Evolutionary conservation across 148 eudicot genomes (phyloP), one percentile per base, ranked within the genome.

Genomic region (Suaeda aralocaspica): DNA sequence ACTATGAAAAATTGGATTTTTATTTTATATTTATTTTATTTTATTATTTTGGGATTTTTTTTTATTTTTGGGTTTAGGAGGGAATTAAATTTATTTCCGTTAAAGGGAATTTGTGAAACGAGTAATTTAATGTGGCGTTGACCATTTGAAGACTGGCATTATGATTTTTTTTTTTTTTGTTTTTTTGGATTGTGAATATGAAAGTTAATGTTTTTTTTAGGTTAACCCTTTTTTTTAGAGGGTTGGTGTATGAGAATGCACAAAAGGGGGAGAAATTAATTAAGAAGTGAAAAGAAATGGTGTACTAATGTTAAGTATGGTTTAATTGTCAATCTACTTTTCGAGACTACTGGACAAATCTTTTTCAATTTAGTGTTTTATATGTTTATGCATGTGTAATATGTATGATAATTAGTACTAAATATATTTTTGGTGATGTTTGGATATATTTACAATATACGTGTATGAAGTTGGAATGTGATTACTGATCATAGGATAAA

Each of bases 81-180:
- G 30, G 26, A 61, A 50, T 48, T 68, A 31, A 58, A 58, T 72
- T 46, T 13, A 46, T 46, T 73, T n/a, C 69, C 33, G 62, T 72
- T 72, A 39, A 21, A 48, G 12, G 39, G 26, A 18, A 63, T 24
- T 11, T 50, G 21, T 13, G 22, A 41, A 22, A 11, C 16, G 11
- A 25, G 63, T 65, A 46, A 70, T 36, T 64, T 26, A 72, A 63
- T 72, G 29, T 52, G 76, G 16, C n/a, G 64, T 57, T 64, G 61
- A 42, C 67, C 19, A 63, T 4, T 63, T 36, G 41, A 36, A 36
- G 41, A 36, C 41, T 36, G n/a, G n/a, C 41, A 36, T 36, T 36
- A n/a, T 36, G 41, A 36, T 36, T 8, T 36, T 49, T 18, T 0
- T 49, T 49, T 49, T 49, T 49, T 49, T 49, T 18, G 16, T 19